A percentile compares a stretch with the other conserved stretches of the same genome.
These are phyloP conservation scores for Fusarium temperatum DNA, from an alignment of 2,329 filamentous ascomycete genomes.

Conservation along the genomic window DNA sequence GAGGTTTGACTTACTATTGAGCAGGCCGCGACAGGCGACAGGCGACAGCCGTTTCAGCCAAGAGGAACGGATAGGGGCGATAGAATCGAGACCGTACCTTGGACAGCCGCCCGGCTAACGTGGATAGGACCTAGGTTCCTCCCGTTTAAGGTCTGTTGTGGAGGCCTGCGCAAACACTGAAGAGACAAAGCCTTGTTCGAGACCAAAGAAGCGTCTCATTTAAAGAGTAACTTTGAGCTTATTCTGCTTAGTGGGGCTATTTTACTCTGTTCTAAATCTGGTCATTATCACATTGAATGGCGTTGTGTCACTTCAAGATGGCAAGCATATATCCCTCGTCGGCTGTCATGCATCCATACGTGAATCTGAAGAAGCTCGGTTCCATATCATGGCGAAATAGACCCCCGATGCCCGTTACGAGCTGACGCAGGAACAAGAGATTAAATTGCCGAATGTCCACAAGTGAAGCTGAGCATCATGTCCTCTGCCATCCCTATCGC, in stretches of 20 bases:
- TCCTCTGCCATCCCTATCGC: slow-evolving; percentile 4
- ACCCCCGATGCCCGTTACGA: background rate
- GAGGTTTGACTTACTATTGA: background rate
- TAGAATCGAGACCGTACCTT: slow-evolving; percentile 12
- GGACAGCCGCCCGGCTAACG: background rate
- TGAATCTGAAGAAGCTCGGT: slow-evolving; percentile 8
- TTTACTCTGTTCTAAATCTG: background rate
- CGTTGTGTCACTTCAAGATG: background rate
- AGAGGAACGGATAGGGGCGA: background rate
- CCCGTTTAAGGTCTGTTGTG: slow-evolving; percentile 11
- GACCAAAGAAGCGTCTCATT: slow-evolving; percentile 11
- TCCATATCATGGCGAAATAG: background rate
- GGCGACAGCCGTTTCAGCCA: slow-evolving; percentile 19
- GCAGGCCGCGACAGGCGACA: slow-evolving; percentile 6
- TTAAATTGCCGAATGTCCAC: slow-evolving; percentile 5
- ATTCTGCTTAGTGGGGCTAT: background rate
- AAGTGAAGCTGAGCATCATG: background rate
- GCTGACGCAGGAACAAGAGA: slow-evolving; percentile 24
- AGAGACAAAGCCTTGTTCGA: slow-evolving; percentile 24
- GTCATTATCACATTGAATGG: background rate
- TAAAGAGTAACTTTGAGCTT: background rate
- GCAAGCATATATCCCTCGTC: background rate
- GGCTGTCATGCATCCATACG: slow-evolving; percentile 1
- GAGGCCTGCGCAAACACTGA: background rate
- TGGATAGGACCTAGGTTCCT: slow-evolving; percentile 12